Percentiles rank a stretch among this genome's conserved stretches.
Conservation (phyloP, 768 basidiomycete species). For the Exsudoporus frostii region DNA sequence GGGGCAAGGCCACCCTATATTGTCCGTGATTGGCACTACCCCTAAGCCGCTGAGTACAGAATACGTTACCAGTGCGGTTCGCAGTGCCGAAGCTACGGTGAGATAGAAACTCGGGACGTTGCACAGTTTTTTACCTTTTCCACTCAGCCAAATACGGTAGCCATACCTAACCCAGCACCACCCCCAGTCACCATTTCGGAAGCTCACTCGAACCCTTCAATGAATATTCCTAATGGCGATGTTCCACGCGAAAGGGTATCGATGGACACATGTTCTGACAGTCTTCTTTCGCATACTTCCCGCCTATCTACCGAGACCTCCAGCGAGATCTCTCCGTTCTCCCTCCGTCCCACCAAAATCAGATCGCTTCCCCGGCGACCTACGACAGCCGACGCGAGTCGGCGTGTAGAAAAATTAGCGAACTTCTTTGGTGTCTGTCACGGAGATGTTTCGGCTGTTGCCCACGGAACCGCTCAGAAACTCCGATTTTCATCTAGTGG, state of each 20-base stretch:
- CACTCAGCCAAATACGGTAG: neutral
- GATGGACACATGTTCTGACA: neutral
- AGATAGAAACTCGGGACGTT: neutral
- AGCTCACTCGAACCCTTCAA: neutral
- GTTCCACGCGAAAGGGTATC: neutral
- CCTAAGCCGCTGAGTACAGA: neutral
- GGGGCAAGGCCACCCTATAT: neutral
- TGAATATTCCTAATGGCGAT: neutral
- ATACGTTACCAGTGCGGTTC: neutral
- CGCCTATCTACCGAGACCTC: neutral
- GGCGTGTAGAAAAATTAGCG: conserved; percentile 15
- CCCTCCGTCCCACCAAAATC: neutral
- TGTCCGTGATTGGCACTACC: neutral
- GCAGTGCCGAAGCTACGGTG: conserved; percentile 1
- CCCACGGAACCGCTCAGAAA: neutral
- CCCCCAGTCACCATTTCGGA: neutral
- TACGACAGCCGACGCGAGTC: conserved; percentile 1
- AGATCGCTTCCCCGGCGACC: neutral
- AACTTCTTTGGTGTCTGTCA: conserved; percentile 16
- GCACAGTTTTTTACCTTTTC: neutral
- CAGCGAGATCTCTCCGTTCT: neutral
- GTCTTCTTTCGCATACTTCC: neutral
- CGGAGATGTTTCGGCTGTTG: neutral
- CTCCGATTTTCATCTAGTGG: neutral
- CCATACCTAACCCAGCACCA: neutral